phyloP scores from a whole-genome alignment of 805 yeast genomes.

The Candida qinlingensis region DNA sequence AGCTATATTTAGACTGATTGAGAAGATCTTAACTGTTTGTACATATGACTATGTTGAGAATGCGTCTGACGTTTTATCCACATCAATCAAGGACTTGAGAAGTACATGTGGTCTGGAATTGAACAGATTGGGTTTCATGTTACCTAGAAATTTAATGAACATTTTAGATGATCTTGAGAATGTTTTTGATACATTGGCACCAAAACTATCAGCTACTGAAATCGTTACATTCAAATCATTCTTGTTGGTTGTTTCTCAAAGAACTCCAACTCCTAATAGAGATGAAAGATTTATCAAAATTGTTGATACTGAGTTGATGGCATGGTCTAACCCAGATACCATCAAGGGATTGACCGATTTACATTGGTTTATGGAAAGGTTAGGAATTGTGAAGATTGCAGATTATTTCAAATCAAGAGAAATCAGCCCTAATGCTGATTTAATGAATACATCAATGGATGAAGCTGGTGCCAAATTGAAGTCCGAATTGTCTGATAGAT shows the following conservation, averaged over 20 bases:
- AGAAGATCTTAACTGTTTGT: conserved; percentile 76
- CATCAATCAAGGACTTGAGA: conserved; percentile 78
- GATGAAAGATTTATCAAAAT: conserved; percentile 75
- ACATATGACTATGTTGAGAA: conserved; percentile 73
- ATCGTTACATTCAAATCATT: conserved; percentile 92
- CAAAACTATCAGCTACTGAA: conserved; percentile 82
- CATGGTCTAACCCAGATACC: conserved; percentile 91
- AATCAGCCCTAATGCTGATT: conserved; percentile 69
- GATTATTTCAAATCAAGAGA: conserved; percentile 81
- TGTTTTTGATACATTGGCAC: conserved; percentile 68
- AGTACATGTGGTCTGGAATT: conserved; percentile 93
- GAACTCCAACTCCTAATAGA: conserved; percentile 70
- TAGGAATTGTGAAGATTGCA: conserved; percentile 92
- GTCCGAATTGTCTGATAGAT: conserved; percentile 75
- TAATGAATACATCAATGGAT: conserved; percentile 81
- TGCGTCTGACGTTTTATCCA: conserved; percentile 68
- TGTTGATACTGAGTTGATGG: conserved; percentile 87
- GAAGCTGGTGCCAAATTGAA: conserved; percentile 77
- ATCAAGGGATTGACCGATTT: conserved; percentile 84
- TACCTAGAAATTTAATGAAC: conserved; percentile 84
- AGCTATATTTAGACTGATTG: conserved; percentile 79
- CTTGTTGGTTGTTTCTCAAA: conserved; percentile 82
- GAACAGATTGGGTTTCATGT: conserved; percentile 86
- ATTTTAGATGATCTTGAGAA: conserved; percentile 79
- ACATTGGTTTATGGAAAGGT: conserved; percentile 97